These are phyloP conservation scores for Talaromyces ruber DNA, from an alignment of 495 filamentous ascomycete genomes.

Conservation along the genomic window DNA sequence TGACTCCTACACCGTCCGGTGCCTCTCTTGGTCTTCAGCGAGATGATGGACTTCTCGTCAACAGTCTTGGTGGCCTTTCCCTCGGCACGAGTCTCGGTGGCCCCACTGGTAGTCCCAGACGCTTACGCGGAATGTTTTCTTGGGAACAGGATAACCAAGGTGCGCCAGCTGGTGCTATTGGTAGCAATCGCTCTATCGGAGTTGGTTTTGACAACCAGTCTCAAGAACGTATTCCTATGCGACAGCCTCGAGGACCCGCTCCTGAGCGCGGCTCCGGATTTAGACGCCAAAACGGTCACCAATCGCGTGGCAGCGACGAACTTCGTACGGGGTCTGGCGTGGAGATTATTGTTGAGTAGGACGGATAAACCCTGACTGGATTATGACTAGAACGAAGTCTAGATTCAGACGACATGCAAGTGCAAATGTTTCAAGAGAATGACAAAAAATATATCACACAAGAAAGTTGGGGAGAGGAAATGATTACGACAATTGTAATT, in stretches of 20 bases:
- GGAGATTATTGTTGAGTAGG: slow-evolving; percentile 49
- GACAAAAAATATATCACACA: neutral
- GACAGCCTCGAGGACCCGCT: slow-evolving; percentile 74
- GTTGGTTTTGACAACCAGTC: slow-evolving; percentile 54
- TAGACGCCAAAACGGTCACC: slow-evolving; percentile 71
- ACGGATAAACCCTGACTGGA: neutral
- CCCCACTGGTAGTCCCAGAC: slow-evolving; percentile 46
- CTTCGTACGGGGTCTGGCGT: slow-evolving; percentile 49
- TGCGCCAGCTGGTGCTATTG: slow-evolving; percentile 63
- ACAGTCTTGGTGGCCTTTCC: slow-evolving; percentile 56
- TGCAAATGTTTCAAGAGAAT: slow-evolving; percentile 8
- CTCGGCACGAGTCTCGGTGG: slow-evolving; percentile 54
- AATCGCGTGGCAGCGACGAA: slow-evolving; percentile 73
- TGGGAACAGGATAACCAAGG: slow-evolving; percentile 53
- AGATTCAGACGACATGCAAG: slow-evolving; percentile 16
- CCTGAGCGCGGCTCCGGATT: slow-evolving; percentile 74
- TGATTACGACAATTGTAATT: slow-evolving; percentile 8
- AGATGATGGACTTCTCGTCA: slow-evolving; percentile 58
- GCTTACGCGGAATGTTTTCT: slow-evolving; percentile 57
- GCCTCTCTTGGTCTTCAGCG: slow-evolving; percentile 48
- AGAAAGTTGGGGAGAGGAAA: slow-evolving; percentile 14
- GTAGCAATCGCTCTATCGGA: slow-evolving; percentile 73
- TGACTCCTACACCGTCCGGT: slow-evolving; percentile 68
- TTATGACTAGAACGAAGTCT: neutral
- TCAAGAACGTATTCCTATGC: slow-evolving; percentile 61